phyloP scores from a whole-genome alignment of 2,329 filamentous ascomycete genomes.

The Metarhizium album region DNA sequence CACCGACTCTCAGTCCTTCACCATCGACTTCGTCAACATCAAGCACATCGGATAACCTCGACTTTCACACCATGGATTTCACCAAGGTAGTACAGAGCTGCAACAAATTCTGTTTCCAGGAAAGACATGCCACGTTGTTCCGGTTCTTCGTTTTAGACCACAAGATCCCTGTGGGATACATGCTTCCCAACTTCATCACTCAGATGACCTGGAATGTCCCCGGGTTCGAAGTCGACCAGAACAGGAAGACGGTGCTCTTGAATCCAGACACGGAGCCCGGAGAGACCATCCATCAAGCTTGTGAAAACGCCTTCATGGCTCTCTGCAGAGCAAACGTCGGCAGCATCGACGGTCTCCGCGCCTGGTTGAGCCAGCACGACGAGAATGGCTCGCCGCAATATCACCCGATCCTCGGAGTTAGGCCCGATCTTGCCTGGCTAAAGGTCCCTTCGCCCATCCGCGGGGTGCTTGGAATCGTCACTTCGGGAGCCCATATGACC shows the following conservation, averaged over 20 bases:
- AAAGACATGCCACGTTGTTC: slow-evolving; percentile 11
- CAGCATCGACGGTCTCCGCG: slow-evolving; percentile 15
- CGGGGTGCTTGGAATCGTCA: slow-evolving; percentile 25
- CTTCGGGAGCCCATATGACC: slow-evolving; percentile 26
- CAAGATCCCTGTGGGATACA: slow-evolving; percentile 14
- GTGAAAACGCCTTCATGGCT: slow-evolving; percentile 7
- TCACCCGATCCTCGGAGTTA: slow-evolving; percentile 19
- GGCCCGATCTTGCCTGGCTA: slow-evolving; percentile 12
- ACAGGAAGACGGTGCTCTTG: slow-evolving; percentile 12
- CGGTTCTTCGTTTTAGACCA: slow-evolving; percentile 14
- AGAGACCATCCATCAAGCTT: slow-evolving; percentile 1
- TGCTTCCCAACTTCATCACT: slow-evolving; percentile 12
- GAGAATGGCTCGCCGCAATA: slow-evolving; percentile 10
- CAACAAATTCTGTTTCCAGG: slow-evolving; percentile 15
- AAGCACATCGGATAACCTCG: neutral
- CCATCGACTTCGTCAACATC: neutral
- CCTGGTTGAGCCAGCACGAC: slow-evolving; percentile 13
- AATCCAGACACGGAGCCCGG: slow-evolving; percentile 3
- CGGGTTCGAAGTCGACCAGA: slow-evolving; percentile 9
- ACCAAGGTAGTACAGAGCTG: slow-evolving; percentile 13
- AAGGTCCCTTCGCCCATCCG: slow-evolving; percentile 21
- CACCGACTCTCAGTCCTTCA: neutral
- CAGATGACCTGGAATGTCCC: slow-evolving; percentile 13
- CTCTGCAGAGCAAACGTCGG: slow-evolving; percentile 18
- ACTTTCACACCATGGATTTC: slow-evolving; percentile 4